Base-by-base conservation (phyloP, 1,284 basidiomycete species). In the Moesziomyces antarcticus region DNA sequence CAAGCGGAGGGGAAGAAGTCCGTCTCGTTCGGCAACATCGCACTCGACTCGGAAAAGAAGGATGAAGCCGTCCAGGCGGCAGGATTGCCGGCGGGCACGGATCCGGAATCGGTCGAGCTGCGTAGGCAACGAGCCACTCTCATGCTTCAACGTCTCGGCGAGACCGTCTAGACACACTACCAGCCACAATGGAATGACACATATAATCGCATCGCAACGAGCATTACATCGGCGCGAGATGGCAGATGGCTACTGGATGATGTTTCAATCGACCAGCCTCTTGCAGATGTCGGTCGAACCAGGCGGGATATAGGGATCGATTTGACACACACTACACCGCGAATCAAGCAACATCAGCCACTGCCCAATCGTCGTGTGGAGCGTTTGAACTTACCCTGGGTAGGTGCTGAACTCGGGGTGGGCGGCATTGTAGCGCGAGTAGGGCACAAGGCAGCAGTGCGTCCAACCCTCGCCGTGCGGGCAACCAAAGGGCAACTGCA, bases 11-110 rank as follows among this genome's bases (percentile, higher is more conserved):
- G 46, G 10, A 58, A 43, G 6, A 73, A 73, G 44, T 69, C 65
- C 24, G 58, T 73, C 49, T 73, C 71, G 25, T 73, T 73, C 33
- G 71, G 57, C 16, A 62, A 57, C 46, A 44, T 69, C 21, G 71
- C 66, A 13, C 51, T 69, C 20, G 71, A 69, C 9, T 43, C 61
- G 14, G 71, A 73, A 25, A 41, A 62, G 44, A 58, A 56, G 52
- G 57, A 61, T 25, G 50, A 71, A 40, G 61, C 67, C 22, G 57
- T 50, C 9, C 57, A 56, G 42, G 56, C 53, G 21, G 61, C 49
- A 10, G 61, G 64, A 2, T 50, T 62, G 24, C 60, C 56, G 8
- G 53, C 52, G 46, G 60, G 60, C 5, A 68, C 60, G 3, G 71
- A 73, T 48, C 50, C 71, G 41, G 51, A 48, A 33, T 24, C 61